A percentile compares a stretch with the other conserved stretches of the same genome.
Conservation (phyloP, 495 filamentous ascomycete species). For the Penicillium ochrochloron region DNA sequence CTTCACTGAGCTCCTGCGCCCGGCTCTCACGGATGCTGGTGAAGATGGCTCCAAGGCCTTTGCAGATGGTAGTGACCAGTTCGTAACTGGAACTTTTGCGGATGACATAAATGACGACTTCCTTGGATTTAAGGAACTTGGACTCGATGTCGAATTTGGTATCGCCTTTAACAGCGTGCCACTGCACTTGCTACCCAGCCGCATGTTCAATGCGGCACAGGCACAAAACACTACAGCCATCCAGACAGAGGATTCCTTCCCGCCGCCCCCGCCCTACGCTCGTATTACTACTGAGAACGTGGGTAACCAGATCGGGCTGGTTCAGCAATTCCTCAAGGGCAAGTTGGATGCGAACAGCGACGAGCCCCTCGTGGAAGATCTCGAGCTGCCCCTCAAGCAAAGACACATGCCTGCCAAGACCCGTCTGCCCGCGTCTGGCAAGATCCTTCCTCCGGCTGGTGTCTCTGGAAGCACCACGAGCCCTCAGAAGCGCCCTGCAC, state of each 20-base stretch:
- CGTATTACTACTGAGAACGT: conserved; percentile 82
- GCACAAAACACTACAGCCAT: conserved; percentile 62
- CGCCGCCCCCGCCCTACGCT: conserved; percentile 70
- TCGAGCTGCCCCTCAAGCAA: conserved; percentile 91
- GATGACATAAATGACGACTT: conserved; percentile 98
- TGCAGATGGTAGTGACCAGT: conserved; percentile 95
- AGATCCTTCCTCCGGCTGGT: conserved; percentile 62
- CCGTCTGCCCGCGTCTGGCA: conserved; percentile 91
- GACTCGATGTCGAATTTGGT: conserved; percentile 87
- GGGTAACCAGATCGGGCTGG: conserved; percentile 77
- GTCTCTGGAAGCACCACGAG: conserved; percentile 52
- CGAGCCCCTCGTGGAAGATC: conserved; percentile 87
- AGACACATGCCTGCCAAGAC: conserved; percentile 72
- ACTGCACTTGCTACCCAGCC: conserved; percentile 89
- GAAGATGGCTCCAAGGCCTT: conserved; percentile 90
- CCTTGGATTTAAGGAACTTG: conserved; percentile 96
- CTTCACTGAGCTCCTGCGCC: conserved; percentile 86
- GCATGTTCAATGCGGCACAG: conserved; percentile 81
- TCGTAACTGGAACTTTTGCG: conserved; percentile 94
- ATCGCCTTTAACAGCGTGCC: conserved; percentile 86
- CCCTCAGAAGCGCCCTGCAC: conserved; percentile 81
- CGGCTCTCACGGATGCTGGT: conserved; percentile 78
- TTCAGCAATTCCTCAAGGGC: conserved; percentile 85
- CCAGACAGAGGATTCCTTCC: conserved; percentile 54
- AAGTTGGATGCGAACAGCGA: conserved; percentile 83